phyloP scores from a whole-genome alignment of 1,284 basidiomycete genomes.

The Mycosarcoma mackinlayi region DNA sequence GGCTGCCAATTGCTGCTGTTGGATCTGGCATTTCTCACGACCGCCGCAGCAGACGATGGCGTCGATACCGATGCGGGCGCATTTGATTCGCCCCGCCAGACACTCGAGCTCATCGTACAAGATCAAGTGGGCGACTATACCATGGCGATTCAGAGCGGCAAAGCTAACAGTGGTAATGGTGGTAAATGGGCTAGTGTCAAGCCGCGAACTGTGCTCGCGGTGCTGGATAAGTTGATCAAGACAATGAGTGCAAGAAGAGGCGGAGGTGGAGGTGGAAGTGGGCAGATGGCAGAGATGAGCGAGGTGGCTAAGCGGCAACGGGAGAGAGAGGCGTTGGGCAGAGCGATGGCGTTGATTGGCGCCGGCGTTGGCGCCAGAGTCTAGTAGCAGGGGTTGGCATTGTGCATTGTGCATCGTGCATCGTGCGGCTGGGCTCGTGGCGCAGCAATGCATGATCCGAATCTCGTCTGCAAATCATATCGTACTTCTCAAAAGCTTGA shows the following conservation, averaged over 20 bases:
- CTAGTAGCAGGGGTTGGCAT: too few species aligned
- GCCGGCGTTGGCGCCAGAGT: neutral
- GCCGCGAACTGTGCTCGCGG: slow-evolving; percentile 16
- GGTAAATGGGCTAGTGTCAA: slow-evolving; percentile 16
- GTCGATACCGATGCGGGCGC: slow-evolving; percentile 6
- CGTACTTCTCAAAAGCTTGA: too few species aligned
- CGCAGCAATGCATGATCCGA: too few species aligned
- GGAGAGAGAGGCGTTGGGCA: slow-evolving; percentile 6
- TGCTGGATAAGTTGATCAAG: slow-evolving; percentile 43
- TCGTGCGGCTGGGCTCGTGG: too few species aligned
- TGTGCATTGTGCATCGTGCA: too few species aligned
- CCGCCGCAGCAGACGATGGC: slow-evolving; percentile 31
- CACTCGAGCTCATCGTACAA: slow-evolving; percentile 80
- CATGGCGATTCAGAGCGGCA: slow-evolving; percentile 12
- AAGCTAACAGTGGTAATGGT: neutral
- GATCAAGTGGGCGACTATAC: slow-evolving; percentile 85
- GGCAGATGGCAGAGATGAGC: neutral
- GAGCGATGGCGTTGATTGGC: slow-evolving; percentile 1
- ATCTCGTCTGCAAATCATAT: too few species aligned
- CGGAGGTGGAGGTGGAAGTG: slow-evolving; percentile 3
- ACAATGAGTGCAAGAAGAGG: neutral
- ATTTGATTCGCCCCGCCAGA: slow-evolving; percentile 70
- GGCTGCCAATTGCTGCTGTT: slow-evolving; percentile 24
- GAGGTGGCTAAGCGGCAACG: slow-evolving; percentile 20
- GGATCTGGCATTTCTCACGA: slow-evolving; percentile 52